Base-by-base conservation (phyloP, 257 asterid genomes). In the Scutellaria barbata region DNA sequence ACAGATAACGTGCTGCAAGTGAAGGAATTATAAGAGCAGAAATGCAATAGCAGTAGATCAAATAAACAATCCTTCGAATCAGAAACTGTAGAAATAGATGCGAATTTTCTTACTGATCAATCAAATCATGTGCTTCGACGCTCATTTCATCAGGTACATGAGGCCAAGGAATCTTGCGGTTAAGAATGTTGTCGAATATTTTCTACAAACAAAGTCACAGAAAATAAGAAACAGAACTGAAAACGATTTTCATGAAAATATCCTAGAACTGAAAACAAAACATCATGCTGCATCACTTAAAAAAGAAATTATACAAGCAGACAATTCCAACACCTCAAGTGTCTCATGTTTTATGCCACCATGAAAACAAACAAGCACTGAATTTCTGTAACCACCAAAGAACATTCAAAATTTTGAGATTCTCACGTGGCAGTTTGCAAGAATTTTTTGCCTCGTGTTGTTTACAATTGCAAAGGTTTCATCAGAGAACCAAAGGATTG, bases 121-220 rank as follows among this genome's bases (percentile, higher is more conserved):
- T 95, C 84, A 95, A 82, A 80, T 89, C 95, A 71, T 84, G 72
- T 30, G 99, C 92, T 69, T 89, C 99, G 8, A 54, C 75, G 81
- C 95, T 92, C 98, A 95, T 89, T 83, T 95, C 99, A 72, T 89
- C 96, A 16, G 96, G 92, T 20, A 89, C 90, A 14, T 66, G 76
- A 12, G 99, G 99, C 99, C 99, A 91, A 69, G 96, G 99, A 75
- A 94, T 89, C 75, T 94, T 91, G 66, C 96, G 90, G 75, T 94
- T 94, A 79, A 94, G 98, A 84, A 94, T 94, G 82, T 94, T 94
- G 68, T 88, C 95, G 62, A 94, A 94, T 77, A 94, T 91, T 85
- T 86, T 88, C 99, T 94, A 70, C 81, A 76, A 74, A 78, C 30
- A 52, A 55, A 76, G 73, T 37, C 35, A 62, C 39, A 58, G 41